Base-by-base conservation (phyloP, 163 green algal species). In the Volvox carteri region DNA sequence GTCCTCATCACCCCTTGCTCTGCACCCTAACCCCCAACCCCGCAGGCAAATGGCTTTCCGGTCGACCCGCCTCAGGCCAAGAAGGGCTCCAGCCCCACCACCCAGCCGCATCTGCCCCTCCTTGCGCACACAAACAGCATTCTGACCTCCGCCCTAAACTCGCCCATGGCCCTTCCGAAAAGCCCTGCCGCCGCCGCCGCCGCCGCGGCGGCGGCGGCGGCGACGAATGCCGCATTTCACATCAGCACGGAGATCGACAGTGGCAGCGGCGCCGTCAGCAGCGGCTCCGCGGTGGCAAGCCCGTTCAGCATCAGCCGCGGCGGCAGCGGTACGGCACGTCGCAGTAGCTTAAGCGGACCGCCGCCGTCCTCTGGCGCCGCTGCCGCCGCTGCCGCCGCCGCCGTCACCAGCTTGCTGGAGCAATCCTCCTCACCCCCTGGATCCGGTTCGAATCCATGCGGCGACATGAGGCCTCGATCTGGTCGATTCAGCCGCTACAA, bases 401-500 rank as follows among this genome's bases (percentile, higher is more conserved):
- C 2, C 65, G 30, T 16, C 65, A 9, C 35, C 3, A 73, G 23
- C n/a, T 19, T 65, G 25, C 54, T 11, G 62, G 62, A 73, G 62
- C 16, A 41, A 11, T 73, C 62, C 14, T 41, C 8, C 2, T 19
- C 23, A 37, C 48, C 48, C 48, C 48, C 48, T 23, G 14, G 48
- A 58, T 11, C 48, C 48, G 65, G 54, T 5, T 12, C 65, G 5
- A 28, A 1, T 12, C 23, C 30, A 9, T 12, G 30, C 3, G 35
- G 30, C 4, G 65, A 75, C 30, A 48, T 12, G 18, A 37, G 39
- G 37, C 37, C 37, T 1, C 70, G 70, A 35, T 58, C 70, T 9
- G 70, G 70, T 30, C 70, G 70, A 14, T 78, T 78, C 70, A 78
- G 39, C 70, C 70, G 70, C 70, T 78, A 21, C 67, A 77, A 23